Percentiles rank a stretch among this genome's conserved stretches.
These are phyloP conservation scores for Camillea tinctor DNA, from an alignment of 2,329 filamentous ascomycete genomes.

Conservation along the genomic window DNA sequence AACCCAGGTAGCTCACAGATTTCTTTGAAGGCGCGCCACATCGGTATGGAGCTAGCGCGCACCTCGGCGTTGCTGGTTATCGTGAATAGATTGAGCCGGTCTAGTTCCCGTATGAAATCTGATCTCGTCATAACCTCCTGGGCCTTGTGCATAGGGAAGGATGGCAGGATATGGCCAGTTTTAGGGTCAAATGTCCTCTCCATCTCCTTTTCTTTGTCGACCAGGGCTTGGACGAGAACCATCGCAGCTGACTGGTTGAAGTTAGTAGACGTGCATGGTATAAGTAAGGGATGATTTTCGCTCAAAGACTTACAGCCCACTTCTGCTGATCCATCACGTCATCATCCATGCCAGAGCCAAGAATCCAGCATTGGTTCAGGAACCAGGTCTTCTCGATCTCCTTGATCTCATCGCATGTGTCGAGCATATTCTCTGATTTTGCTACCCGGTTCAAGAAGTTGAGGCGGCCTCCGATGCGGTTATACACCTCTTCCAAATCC, in stretches of 20 bases:
- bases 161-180: constrained; percentile 72
- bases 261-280: constrained; percentile 3
- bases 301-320: constrained; percentile 67
- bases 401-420: constrained; percentile 71
- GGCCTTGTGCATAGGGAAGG: constrained; percentile 77
- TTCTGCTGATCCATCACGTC: constrained; percentile 99
- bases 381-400: constrained; percentile 75
- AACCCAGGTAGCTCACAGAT: constrained; percentile 79
- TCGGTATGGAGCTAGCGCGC: constrained; percentile 89
- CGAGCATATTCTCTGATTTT: constrained; percentile 78
- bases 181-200: constrained; percentile 65
- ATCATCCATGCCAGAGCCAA: constrained; percentile 81
- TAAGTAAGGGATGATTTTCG: neutral
- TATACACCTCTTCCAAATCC: constrained; percentile 75
- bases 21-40: constrained; percentile 87
- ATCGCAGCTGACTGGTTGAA: constrained; percentile 75
- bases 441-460: constrained; percentile 88
- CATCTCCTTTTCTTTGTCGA: constrained; percentile 72
- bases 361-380: constrained; percentile 74
- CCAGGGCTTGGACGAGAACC: constrained; percentile 85
- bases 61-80: constrained; percentile 87
- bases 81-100: constrained; percentile 92
- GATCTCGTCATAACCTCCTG: constrained; percentile 93
- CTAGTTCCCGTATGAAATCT: constrained; percentile 90
- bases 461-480: constrained; percentile 81